A percentile compares a stretch with the other conserved stretches of the same genome.
These are phyloP conservation scores for Gentiana dahurica DNA, from an alignment of 257 asterid species.

Conservation along the genomic window DNA sequence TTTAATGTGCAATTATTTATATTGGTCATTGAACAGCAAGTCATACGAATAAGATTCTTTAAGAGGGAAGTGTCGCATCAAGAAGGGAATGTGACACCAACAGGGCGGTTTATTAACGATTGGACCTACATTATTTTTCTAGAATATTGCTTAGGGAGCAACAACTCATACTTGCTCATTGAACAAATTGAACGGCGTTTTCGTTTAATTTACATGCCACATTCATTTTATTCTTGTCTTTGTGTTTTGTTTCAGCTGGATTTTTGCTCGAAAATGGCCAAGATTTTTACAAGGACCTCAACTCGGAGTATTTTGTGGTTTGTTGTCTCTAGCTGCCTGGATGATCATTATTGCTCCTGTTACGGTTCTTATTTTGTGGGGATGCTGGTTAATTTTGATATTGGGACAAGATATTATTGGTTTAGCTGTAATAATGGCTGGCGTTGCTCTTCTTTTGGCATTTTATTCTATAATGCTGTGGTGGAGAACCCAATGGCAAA, in stretches of 20 bases:
- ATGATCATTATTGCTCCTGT: conserved; percentile 78
- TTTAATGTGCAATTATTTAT: too few relatives aligned
- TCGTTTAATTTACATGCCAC: not conserved
- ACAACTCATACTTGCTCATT: too few relatives aligned
- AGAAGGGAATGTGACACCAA: too few relatives aligned
- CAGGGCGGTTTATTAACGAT: too few relatives aligned
- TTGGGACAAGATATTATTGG: conserved; percentile 94
- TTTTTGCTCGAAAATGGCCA: conserved; percentile 98
- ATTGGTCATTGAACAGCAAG: too few relatives aligned
- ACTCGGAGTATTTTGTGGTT: conserved; percentile 68
- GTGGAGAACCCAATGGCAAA: conserved; percentile 99
- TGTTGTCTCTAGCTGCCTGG: conserved; percentile 80
- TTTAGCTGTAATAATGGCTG: conserved; percentile 97
- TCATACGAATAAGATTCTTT: too few relatives aligned
- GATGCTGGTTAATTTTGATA: conserved; percentile 84
- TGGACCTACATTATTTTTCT: too few relatives aligned
- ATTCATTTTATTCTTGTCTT: conserved; percentile 14
- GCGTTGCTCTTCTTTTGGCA: conserved; percentile 85
- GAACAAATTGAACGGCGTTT: too few relatives aligned
- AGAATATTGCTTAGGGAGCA: too few relatives aligned
- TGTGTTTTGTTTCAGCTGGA: conserved; percentile 71
- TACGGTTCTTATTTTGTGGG: conserved; percentile 75
- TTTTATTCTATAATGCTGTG: conserved; percentile 97
- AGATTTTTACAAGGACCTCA: conserved; percentile 77
- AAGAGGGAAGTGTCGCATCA: too few relatives aligned